Evolutionary conservation across 2,329 filamentous ascomycete species (phyloP).

Genomic region (Aspergillus sp.): DNA sequence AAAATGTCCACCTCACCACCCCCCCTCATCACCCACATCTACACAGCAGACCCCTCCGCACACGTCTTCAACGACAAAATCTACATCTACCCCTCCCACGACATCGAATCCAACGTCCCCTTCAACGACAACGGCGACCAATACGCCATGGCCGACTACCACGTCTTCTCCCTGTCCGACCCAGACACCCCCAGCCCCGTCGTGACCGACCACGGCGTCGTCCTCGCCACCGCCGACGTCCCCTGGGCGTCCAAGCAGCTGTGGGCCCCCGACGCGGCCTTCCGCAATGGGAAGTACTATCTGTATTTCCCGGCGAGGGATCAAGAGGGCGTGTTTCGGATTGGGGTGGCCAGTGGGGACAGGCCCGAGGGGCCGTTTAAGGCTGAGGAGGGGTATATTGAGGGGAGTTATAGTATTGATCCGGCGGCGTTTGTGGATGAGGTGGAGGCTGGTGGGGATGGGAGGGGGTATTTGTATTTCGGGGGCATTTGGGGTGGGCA

Average conservation of each 20-base stretch:
- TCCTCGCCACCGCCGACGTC: conserved; percentile 63
- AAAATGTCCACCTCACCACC: conserved; percentile 19
- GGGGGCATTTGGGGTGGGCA: conserved; percentile 80
- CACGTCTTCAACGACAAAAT: conserved; percentile 74
- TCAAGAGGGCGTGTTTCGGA: conserved; percentile 67
- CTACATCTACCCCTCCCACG: conserved; percentile 80
- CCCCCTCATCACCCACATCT: conserved; percentile 70
- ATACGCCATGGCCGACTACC: conserved; percentile 82
- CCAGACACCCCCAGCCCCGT: conserved; percentile 52
- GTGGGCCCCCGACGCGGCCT: conserved; percentile 76
- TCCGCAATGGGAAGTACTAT: conserved; percentile 69
- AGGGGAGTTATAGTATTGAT: conserved; percentile 73
- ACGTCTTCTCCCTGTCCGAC: conserved; percentile 66
- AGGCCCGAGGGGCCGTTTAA: conserved; percentile 68
- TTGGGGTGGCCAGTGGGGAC: conserved; percentile 67
- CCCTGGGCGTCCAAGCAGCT: conserved; percentile 78
- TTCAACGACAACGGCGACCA: conserved; percentile 85
- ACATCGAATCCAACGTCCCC: conserved; percentile 70
- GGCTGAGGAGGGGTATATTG: conserved; percentile 63
- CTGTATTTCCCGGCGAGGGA: conserved; percentile 77
- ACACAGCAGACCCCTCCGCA: conserved; percentile 77
- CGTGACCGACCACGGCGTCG: conserved; percentile 72
- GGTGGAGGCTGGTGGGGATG: conserved; percentile 38
- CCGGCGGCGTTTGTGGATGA: conserved; percentile 74
- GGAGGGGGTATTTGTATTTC: conserved; percentile 68